Evolutionary conservation across 441 rosid genomes (phyloP).

Genomic region (Jatropha podagrica): DNA sequence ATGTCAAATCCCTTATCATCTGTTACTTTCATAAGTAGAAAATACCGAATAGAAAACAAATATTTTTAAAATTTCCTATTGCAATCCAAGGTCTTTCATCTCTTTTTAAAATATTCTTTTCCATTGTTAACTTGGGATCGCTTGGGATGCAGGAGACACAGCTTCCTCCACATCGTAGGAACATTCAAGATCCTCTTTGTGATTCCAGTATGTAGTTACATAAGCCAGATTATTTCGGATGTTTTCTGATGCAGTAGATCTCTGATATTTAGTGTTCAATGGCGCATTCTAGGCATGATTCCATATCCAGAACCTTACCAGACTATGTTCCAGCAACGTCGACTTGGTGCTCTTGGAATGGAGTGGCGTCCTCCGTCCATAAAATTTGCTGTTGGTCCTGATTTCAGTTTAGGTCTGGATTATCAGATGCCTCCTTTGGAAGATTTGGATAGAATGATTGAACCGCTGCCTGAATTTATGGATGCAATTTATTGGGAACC

Average conservation of each 20-base stretch:
- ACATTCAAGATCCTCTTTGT: constrained; percentile 90
- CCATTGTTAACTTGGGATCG: constrained; percentile 8
- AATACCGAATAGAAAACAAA: neutral
- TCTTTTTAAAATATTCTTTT: constrained; percentile 7
- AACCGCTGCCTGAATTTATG: constrained; percentile 76
- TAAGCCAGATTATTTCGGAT: constrained; percentile 24
- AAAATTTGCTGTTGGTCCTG: constrained; percentile 79
- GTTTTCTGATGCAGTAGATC: constrained; percentile 23
- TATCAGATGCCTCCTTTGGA: constrained; percentile 89
- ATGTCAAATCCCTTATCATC: neutral
- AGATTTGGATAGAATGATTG: constrained; percentile 74
- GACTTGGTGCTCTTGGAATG: constrained; percentile 82
- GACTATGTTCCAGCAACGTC: constrained; percentile 84
- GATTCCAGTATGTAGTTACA: constrained; percentile 68
- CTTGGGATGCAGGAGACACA: constrained; percentile 84
- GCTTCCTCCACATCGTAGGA: constrained; percentile 76
- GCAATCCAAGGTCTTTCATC: neutral
- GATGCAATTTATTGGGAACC: constrained; percentile 96
- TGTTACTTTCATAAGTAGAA: neutral
- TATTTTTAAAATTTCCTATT: neutral
- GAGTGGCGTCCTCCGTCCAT: constrained; percentile 88
- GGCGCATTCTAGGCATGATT: constrained; percentile 65
- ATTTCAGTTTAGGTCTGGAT: constrained; percentile 76
- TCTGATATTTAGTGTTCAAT: constrained; percentile 20
- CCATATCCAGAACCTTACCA: constrained; percentile 98